A percentile compares a stretch with the other conserved stretches of the same genome.
Evolutionary conservation across 2,329 filamentous ascomycete genomes (phyloP).

Genomic region (Mycosphaerella sp.): DNA sequence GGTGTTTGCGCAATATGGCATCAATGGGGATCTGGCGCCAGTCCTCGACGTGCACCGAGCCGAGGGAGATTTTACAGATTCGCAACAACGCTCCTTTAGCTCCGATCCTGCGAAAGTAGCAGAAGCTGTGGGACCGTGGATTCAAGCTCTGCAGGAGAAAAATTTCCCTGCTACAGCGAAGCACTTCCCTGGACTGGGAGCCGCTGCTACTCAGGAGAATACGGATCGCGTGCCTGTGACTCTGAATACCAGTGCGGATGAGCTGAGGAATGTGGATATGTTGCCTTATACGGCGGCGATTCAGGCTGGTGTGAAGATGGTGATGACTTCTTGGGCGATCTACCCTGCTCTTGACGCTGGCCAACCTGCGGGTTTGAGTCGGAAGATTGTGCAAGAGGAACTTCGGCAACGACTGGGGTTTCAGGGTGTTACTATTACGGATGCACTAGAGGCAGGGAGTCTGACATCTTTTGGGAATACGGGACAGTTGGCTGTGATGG

Average conservation of each 20-base stretch:
- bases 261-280: conserved; percentile 13
- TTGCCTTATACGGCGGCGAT: conserved; percentile 15
- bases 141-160: conserved; percentile 11
- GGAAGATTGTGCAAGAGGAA: conserved; percentile 13
- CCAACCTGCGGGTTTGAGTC: conserved; percentile 13
- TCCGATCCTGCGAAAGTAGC: conserved; percentile 8
- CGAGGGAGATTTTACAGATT: conserved; percentile 16
- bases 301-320: conserved; percentile 9
- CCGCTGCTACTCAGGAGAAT: conserved; percentile 10
- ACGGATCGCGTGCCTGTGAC: conserved; percentile 16
- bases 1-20: conserved; percentile 10
- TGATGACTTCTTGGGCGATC: conserved; percentile 20
- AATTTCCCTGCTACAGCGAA: conserved; percentile 18
- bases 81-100: conserved; percentile 16
- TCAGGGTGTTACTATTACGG: conserved; percentile 18
- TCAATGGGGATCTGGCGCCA: conserved; percentile 19
- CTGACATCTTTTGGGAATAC: conserved; percentile 15
- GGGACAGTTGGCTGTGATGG: conserved; percentile 9
- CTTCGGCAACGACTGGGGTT: conserved; percentile 14
- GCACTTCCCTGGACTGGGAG: conserved; percentile 18
- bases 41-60: conserved; percentile 17
- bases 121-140: conserved; percentile 11
- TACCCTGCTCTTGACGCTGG: conserved; percentile 15
- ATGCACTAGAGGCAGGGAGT: conserved; percentile 19
- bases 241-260: conserved; percentile 8